Percentiles rank a stretch among this genome's conserved stretches.
phyloP scores from a whole-genome alignment of 1,284 basidiomycete genomes.

The Pascua guehoae region DNA sequence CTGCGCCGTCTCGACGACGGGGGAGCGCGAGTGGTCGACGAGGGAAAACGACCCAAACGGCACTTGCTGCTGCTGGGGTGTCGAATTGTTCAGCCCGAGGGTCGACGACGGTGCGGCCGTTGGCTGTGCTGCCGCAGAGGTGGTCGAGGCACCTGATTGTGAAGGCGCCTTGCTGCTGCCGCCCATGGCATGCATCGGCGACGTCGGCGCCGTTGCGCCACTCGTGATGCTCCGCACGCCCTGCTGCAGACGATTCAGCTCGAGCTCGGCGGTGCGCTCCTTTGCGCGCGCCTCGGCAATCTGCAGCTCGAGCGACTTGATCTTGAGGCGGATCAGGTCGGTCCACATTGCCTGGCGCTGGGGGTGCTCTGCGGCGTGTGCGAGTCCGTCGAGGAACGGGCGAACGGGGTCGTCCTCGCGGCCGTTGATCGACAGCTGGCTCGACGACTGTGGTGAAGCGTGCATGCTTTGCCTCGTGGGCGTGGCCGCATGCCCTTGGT shows the following conservation, averaged over 20 bases:
- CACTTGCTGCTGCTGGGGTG: neutral
- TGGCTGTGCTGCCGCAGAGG: neutral
- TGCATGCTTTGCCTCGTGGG: neutral
- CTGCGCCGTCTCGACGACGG: slow-evolving; percentile 5
- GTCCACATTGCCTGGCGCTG: slow-evolving; percentile 35
- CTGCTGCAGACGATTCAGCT: slow-evolving; percentile 32
- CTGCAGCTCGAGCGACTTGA: slow-evolving; percentile 40
- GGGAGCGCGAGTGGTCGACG: slow-evolving; percentile 13
- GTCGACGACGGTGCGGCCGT: neutral
- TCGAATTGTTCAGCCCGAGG: too few relatives aligned
- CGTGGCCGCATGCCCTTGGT: too few relatives aligned
- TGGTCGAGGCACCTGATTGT: too few relatives aligned
- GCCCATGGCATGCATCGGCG: neutral
- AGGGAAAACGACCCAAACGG: slow-evolving; percentile 7
- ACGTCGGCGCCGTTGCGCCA: neutral
- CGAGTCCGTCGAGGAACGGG: slow-evolving; percentile 19
- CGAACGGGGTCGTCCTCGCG: slow-evolving; percentile 15
- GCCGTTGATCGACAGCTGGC: neutral
- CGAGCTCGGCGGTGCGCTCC: slow-evolving; percentile 43
- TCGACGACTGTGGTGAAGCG: neutral
- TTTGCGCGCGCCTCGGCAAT: slow-evolving; percentile 43
- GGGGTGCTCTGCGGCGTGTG: slow-evolving; percentile 24
- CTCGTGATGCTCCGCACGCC: neutral
- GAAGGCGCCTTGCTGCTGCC: neutral
- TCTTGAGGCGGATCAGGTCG: slow-evolving; percentile 39